Evolutionary conservation across 495 filamentous ascomycete species (phyloP), one percentile per base, ranked within the genome.

Genomic region (Filosporella fistucella): DNA sequence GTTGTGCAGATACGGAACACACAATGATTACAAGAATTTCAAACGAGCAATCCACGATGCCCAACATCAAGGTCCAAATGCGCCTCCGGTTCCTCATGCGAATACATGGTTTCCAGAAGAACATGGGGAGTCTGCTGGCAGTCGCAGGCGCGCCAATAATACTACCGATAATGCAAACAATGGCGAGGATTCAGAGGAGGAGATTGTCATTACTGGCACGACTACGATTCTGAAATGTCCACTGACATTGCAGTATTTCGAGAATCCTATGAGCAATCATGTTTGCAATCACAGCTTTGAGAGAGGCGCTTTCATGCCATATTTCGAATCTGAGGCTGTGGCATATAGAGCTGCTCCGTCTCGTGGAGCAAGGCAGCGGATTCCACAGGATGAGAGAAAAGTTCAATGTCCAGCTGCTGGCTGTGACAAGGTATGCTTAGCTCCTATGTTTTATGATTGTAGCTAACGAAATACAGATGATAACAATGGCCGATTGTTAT

Each of bases 201-300:
- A 30, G 8, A n/a, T 8, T 8, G 28, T 8, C 7, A 80, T 95
- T 36, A 72, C 78, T 46, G 68, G 81, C 42, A 85, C 84, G 54
- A 76, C 74, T 14, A 72, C 85, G 52, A 85, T 80, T 48, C 74
- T 88, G 40, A 85, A 82, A 59, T 95, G 90, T 56, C 88, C 88
- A 0, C 59, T 96, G n/a, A 91, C 90, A 1, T 71, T 95, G 33
- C 71, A 74, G 29, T 61, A 72, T n/a, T 88, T 88, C 70, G 67
- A 69, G 21, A 78, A 91, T 37, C 90, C 90, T 0, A 72, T 75
- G 50, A 90, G 77, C n/a, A 89, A 80, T 63, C 75, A 65, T 3
- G 84, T 85, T 54, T 96, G 90, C 68, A 81, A 76, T 8, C 90
- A 96, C 61, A 86, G 76, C 8, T 95, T 95, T 63, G 85, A 96